Evolutionary conservation across 2,329 filamentous ascomycete genomes (phyloP).

Genomic region (Pyrenophora tritici-repentis): DNA sequence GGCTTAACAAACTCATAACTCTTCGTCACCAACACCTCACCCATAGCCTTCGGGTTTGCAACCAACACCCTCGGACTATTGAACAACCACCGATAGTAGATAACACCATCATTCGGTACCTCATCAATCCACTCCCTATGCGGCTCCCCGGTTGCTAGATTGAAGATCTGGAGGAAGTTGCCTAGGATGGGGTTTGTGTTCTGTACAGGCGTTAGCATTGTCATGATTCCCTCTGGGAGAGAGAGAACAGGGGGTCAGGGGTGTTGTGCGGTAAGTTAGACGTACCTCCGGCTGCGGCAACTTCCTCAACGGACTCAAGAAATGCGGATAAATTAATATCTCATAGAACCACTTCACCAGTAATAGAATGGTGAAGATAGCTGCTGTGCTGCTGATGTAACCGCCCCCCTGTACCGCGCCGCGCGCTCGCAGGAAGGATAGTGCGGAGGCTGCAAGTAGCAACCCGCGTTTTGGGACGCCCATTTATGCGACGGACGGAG

Average conservation of each 20-base stretch:
- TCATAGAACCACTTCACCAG: conserved; percentile 47
- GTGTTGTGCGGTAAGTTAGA: too few species aligned
- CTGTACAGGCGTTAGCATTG: conserved; percentile 12
- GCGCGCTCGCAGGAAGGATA: conserved; percentile 38
- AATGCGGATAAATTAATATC: conserved; percentile 62
- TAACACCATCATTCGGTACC: conserved; percentile 61
- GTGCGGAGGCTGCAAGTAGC: conserved; percentile 28
- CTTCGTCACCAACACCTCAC: conserved; percentile 56
- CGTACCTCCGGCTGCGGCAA: conserved; percentile 60
- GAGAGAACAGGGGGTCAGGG: too few species aligned
- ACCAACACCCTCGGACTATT: conserved; percentile 53
- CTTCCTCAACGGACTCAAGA: conserved; percentile 62
- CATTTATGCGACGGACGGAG: conserved; percentile 31
- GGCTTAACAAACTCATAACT: conserved; percentile 60
- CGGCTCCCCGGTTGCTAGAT: conserved; percentile 51
- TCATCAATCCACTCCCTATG: conserved; percentile 57
- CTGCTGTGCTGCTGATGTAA: conserved; percentile 47
- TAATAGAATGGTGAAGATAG: conserved; percentile 49
- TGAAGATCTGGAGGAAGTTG: conserved; percentile 50
- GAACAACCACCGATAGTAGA: conserved; percentile 57
- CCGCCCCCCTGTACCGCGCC: conserved; percentile 35
- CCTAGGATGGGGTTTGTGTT: conserved; percentile 46
- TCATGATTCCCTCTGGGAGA: too few species aligned
- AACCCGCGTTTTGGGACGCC: conserved; percentile 35
- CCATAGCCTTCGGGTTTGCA: conserved; percentile 54